These are phyloP conservation scores for Ilex paraguariensis DNA, from an alignment of 305 asterid species.

Conservation along the genomic window DNA sequence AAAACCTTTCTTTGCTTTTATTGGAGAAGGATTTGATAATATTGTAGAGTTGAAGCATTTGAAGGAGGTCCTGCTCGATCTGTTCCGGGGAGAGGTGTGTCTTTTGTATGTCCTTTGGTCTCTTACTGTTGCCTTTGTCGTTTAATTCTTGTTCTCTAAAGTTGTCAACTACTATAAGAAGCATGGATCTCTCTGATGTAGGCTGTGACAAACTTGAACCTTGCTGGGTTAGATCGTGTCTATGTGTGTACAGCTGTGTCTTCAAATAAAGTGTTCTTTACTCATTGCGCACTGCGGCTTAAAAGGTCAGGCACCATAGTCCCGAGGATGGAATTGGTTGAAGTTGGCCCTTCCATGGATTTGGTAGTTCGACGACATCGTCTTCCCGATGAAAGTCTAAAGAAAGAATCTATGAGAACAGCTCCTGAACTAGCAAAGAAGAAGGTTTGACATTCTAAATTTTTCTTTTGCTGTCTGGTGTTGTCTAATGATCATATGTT, in stretches of 20 bases:
- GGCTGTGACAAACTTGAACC: conserved; percentile 79
- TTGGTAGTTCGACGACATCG: conserved; percentile 77
- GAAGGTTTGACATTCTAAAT: conserved; percentile 47
- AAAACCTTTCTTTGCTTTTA: conserved; percentile 81
- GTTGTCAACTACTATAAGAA: conserved; percentile 2
- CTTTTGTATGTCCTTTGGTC: conserved; percentile 5
- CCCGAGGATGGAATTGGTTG: conserved; percentile 87
- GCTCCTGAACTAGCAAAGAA: conserved; percentile 66
- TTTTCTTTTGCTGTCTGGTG: not conserved
- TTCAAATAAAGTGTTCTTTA: conserved; percentile 50
- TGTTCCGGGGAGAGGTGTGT: conserved; percentile 82
- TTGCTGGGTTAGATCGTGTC: conserved; percentile 88
- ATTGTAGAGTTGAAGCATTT: conserved; percentile 79
- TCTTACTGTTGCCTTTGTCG: not conserved
- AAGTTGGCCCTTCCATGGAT: conserved; percentile 97
- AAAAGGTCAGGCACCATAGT: conserved; percentile 83
- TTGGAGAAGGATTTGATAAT: conserved; percentile 92
- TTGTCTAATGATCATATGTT: not conserved
- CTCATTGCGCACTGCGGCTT: conserved; percentile 80
- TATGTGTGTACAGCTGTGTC: conserved; percentile 76
- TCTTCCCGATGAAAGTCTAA: conserved; percentile 61
- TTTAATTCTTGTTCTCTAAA: conserved; percentile 5
- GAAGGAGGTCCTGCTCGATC: conserved; percentile 79
- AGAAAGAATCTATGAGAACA: conserved; percentile 66
- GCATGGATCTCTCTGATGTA: conserved; percentile 19